These are phyloP conservation scores for Saraca asoca DNA, from an alignment of 331 rosid genomes.

Conservation along the genomic window DNA sequence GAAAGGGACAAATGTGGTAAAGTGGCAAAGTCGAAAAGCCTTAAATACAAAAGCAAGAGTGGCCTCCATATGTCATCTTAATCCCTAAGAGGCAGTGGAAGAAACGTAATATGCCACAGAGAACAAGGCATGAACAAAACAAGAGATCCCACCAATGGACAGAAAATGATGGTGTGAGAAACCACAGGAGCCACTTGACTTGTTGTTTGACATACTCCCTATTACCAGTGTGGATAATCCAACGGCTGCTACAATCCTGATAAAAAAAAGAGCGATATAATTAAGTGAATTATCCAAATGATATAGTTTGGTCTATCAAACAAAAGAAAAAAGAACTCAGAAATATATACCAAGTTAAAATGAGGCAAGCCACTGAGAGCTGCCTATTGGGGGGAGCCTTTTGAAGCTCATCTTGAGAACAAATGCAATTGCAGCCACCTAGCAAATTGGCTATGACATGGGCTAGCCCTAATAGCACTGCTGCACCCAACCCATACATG, in stretches of 20 bases:
- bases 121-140: constrained; percentile 88
- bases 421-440: constrained; percentile 81
- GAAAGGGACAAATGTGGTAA: constrained; percentile 34
- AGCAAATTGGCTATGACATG: constrained; percentile 73
- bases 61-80: constrained; percentile 30
- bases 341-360: constrained; percentile 70
- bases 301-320: neutral
- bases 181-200: constrained; percentile 80
- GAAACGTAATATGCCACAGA: constrained; percentile 73
- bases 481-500: constrained; percentile 75
- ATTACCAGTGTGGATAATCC: constrained; percentile 90
- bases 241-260: constrained; percentile 72
- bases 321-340: neutral
- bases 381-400: constrained; percentile 73
- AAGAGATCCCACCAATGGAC: constrained; percentile 87
- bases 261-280: constrained; percentile 4
- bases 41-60: constrained; percentile 32
- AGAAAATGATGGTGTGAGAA: constrained; percentile 90
- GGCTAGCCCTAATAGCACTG: constrained; percentile 61
- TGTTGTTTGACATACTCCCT: constrained; percentile 76
- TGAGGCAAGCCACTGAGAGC: constrained; percentile 74
- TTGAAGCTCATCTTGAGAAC: constrained; percentile 62
- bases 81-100: constrained; percentile 54
- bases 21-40: constrained; percentile 22
- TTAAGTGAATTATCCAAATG: constrained; percentile 13